Conservation (phyloP, 163 green algal genomes). For the Chlamydomonas reinhardtii region DNA sequence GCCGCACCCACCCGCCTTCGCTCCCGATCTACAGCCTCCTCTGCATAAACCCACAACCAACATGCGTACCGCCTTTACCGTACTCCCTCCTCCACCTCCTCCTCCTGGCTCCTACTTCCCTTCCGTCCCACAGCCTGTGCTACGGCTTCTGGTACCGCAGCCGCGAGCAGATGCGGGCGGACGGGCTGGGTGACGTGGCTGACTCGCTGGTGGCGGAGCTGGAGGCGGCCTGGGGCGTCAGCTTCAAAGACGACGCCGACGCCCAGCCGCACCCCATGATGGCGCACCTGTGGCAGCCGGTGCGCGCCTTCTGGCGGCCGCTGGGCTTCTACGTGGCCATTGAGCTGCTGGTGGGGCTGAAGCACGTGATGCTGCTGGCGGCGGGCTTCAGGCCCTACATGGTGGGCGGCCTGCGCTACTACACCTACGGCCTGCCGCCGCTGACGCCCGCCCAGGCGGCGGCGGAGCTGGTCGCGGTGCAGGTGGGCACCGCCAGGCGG, state of each 20-base stretch:
- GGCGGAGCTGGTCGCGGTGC: no score
- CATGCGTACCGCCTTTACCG: slow-evolving; percentile 33
- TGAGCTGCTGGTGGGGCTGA: slow-evolving; percentile 42
- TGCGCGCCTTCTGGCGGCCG: slow-evolving; percentile 49
- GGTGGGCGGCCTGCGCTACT: slow-evolving; percentile 36
- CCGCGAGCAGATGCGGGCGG: slow-evolving; percentile 27
- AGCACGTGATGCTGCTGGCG: slow-evolving; percentile 52
- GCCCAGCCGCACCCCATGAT: slow-evolving; percentile 32
- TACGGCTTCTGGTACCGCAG: slow-evolving; percentile 40
- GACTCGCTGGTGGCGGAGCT: slow-evolving; percentile 52
- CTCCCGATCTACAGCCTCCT: no score
- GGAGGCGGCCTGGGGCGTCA: slow-evolving; percentile 47
- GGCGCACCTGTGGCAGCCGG: slow-evolving; percentile 52
- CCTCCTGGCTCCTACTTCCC: not conserved
- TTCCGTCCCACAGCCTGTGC: not conserved
- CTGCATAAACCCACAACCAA: no score
- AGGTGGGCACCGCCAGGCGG: no score
- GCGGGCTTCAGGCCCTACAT: slow-evolving; percentile 34
- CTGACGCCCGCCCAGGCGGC: no score
- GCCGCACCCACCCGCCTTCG: no score
- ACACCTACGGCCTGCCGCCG: slow-evolving; percentile 44
- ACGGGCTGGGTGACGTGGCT: slow-evolving; percentile 36
- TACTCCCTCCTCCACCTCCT: no score
- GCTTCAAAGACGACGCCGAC: slow-evolving; percentile 18
- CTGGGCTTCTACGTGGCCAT: slow-evolving; percentile 47